A percentile compares a stretch with the other conserved stretches of the same genome.
These are phyloP conservation scores for Fragilariopsis cylindrus DNA, from an alignment of 108 stramenopile species.

Conservation along the genomic window DNA sequence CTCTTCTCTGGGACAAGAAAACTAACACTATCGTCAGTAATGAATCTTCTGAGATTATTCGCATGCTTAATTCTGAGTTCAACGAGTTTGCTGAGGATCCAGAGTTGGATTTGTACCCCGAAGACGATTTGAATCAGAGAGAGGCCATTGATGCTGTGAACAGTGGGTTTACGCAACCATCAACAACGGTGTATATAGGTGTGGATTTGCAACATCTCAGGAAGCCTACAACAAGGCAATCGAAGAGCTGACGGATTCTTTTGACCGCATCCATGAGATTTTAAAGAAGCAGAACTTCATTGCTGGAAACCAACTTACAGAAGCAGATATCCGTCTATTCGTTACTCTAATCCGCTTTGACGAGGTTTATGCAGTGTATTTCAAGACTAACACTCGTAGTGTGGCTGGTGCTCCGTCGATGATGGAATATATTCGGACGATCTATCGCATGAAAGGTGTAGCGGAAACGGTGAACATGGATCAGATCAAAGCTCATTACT, in stretches of 20 bases:
- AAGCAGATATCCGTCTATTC: conserved; percentile 89
- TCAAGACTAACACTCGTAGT: conserved; percentile 86
- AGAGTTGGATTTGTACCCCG: conserved; percentile 80
- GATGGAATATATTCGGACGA: conserved; percentile 82
- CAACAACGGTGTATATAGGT: conserved; percentile 95
- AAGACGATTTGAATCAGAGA: conserved; percentile 28
- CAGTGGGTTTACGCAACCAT: conserved; percentile 77
- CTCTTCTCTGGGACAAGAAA: conserved; percentile 92
- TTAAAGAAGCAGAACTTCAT: conserved; percentile 69
- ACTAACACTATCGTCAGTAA: conserved; percentile 87
- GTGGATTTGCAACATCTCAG: conserved; percentile 91
- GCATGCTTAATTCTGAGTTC: conserved; percentile 89
- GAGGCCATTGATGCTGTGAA: conserved; percentile 72
- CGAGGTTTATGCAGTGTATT: conserved; percentile 90
- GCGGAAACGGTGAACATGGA: conserved; percentile 82
- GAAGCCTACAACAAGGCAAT: conserved; percentile 86
- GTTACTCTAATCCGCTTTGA: conserved; percentile 89
- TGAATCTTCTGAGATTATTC: conserved; percentile 91
- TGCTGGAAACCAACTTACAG: conserved; percentile 76
- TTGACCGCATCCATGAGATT: conserved; percentile 71
- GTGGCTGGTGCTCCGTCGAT: conserved; percentile 69
- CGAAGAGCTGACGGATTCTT: conserved; percentile 66
- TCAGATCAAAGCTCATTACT: conserved; percentile 92
- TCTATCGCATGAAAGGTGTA: conserved; percentile 87
- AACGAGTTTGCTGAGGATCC: conserved; percentile 65